These are phyloP conservation scores for Centaurea solstitialis DNA, from an alignment of 129 eudicot genomes.

Conservation along the genomic window DNA sequence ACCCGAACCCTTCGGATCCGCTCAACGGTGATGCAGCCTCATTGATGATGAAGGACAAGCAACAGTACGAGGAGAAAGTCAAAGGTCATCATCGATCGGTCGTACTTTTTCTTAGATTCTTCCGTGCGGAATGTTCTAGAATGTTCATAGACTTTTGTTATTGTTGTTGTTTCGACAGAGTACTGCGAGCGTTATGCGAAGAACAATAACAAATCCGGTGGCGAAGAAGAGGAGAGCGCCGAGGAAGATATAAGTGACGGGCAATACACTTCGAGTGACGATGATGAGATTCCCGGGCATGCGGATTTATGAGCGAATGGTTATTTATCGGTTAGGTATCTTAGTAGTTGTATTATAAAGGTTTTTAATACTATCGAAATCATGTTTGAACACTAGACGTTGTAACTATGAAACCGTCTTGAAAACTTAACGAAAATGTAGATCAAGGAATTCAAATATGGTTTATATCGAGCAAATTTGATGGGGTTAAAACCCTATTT, in stretches of 20 bases:
- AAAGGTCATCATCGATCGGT: conserved; percentile 40
- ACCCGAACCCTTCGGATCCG: conserved; percentile 68
- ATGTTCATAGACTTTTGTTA: neutral
- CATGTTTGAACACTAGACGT: neutral
- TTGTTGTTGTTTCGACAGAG: conserved; percentile 36
- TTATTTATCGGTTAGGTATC: conserved; percentile 25
- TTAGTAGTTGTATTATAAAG: conserved; percentile 10
- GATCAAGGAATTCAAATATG: conserved; percentile 6
- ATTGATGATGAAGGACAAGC: conserved; percentile 59
- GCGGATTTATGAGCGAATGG: conserved; percentile 40
- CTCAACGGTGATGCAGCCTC: conserved; percentile 65
- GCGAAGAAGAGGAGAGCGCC: conserved; percentile 50
- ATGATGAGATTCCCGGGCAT: conserved; percentile 48
- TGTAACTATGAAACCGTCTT: neutral
- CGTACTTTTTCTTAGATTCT: neutral
- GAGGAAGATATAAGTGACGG: conserved; percentile 61
- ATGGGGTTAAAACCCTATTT: conserved; percentile 7
- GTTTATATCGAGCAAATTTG: conserved; percentile 16
- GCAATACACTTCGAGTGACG: conserved; percentile 46
- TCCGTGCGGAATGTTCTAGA: neutral
- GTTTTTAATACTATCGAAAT: conserved; percentile 8
- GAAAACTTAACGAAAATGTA: conserved; percentile 24
- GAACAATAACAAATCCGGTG: conserved; percentile 35
- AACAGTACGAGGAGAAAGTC: conserved; percentile 54
- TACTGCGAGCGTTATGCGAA: conserved; percentile 61